A percentile compares a stretch with the other conserved stretches of the same genome.
These are phyloP conservation scores for Ophiostoma ips DNA, from an alignment of 2,329 filamentous ascomycete species.

Conservation along the genomic window DNA sequence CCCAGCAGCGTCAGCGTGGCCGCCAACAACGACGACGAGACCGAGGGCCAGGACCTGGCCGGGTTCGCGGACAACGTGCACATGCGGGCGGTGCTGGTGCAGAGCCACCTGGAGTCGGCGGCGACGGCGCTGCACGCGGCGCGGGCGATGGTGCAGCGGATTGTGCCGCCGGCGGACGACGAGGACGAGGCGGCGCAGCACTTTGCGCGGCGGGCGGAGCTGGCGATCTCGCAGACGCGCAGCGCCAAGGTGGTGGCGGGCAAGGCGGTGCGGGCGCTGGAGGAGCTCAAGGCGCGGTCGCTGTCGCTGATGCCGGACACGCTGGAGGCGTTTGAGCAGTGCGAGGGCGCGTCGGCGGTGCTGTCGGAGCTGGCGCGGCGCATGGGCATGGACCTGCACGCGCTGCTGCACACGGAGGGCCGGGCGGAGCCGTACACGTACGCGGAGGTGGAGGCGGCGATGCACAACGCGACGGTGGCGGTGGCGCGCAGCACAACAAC, in stretches of 20 bases:
- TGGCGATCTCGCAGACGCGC: conserved; percentile 59
- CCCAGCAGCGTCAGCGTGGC: conserved; percentile 8
- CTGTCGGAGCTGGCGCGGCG: conserved; percentile 52
- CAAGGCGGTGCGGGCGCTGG: conserved; percentile 62
- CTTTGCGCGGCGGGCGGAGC: conserved; percentile 57
- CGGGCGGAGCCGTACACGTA: conserved; percentile 53
- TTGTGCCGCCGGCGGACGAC: conserved; percentile 40
- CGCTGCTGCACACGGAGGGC: conserved; percentile 56
- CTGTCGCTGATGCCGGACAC: conserved; percentile 59
- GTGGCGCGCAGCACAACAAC: conserved; percentile 8
- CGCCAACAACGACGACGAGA: conserved; percentile 7
- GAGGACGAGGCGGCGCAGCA: conserved; percentile 52
- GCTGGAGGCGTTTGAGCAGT: conserved; percentile 53
- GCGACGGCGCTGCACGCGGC: conserved; percentile 52
- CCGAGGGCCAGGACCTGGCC: conserved; percentile 36
- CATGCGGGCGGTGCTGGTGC: conserved; percentile 62
- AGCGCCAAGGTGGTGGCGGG: conserved; percentile 72
- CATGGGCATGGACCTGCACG: conserved; percentile 52
- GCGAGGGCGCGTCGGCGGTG: conserved; percentile 49
- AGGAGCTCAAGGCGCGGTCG: conserved; percentile 63
- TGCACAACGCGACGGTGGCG: conserved; percentile 37
- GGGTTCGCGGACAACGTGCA: conserved; percentile 67
- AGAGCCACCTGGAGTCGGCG: conserved; percentile 68
- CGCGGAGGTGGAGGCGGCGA: conserved; percentile 48
- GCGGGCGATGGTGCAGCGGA: conserved; percentile 52